phyloP scores from a whole-genome alignment of 2,329 filamentous ascomycete genomes.

The Monosporascus sp. region DNA sequence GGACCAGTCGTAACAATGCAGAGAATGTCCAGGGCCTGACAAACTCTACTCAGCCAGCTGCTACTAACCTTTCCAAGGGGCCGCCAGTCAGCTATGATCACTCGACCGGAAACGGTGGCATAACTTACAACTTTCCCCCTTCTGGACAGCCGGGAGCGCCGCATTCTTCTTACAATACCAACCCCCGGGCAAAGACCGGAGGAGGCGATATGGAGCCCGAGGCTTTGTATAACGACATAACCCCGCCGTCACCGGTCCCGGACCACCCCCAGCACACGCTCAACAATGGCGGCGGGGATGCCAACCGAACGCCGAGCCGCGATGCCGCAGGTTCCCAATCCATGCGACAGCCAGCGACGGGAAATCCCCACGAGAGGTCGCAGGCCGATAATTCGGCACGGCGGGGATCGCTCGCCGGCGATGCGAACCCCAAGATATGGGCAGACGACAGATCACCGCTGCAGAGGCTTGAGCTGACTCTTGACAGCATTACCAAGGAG shows the following conservation, averaged over 20 bases:
- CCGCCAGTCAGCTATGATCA: conserved; percentile 15
- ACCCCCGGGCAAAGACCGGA: conserved; percentile 8
- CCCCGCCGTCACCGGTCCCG: conserved; percentile 21
- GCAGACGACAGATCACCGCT: conserved; percentile 84
- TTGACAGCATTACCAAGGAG: conserved; percentile 92
- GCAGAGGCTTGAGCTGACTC: conserved; percentile 85
- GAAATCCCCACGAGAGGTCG: conserved; percentile 19
- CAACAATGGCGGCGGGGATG: conserved; percentile 18
- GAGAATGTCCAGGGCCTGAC: conserved; percentile 31
- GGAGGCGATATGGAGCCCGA: conserved; percentile 26
- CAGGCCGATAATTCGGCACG: conserved; percentile 21
- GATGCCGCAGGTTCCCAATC: conserved; percentile 16
- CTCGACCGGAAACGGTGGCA: too few species aligned
- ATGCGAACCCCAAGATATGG: conserved; percentile 50
- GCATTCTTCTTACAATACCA: conserved; percentile 20
- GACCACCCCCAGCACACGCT: conserved; percentile 25
- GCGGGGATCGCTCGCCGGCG: conserved; percentile 34
- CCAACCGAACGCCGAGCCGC: conserved; percentile 9
- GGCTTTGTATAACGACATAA: conserved; percentile 26
- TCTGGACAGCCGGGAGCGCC: conserved; percentile 19
- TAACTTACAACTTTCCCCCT: too few species aligned
- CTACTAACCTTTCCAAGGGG: conserved; percentile 55
- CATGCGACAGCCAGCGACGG: conserved; percentile 22
- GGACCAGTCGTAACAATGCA: conserved; percentile 38
- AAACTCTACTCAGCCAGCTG: conserved; percentile 40